Evolutionary conservation across 1,139 yeast species (phyloP), one percentile per base, ranked within the genome.

Genomic region (Diutina siamensis): DNA sequence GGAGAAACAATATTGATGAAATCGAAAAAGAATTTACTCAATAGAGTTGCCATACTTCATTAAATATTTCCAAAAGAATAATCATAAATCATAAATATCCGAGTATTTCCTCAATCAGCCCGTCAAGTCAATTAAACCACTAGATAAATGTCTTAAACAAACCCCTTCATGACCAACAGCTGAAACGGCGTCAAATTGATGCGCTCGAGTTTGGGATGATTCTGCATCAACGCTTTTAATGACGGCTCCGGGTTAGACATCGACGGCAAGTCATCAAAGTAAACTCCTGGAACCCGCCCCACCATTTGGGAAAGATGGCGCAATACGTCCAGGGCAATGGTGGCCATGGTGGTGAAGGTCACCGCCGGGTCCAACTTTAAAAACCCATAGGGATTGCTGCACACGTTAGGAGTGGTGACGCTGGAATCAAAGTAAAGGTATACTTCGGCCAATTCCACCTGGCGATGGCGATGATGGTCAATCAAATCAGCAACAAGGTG

Each of bases 351-450:
- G 46, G 61, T 58, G 54, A 66, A 65, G 20, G 47, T 49, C 41
- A 49, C 36, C 19, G 49, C 13, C 25, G 48, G 51, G 28, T 31
- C 51, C 17, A 17, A 2, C 7, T 15, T 19, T 3, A 20, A 13
- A 45, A 38, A 27, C 17, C 34, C 21, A 35, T 46, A 38, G 31
- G 42, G 17, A 25, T 45, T 18, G 40, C 38, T 22, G n/a, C 31
- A 20, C 19, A 12, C 13, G 22, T 21, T 28, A 22, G 40, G 44
- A 1, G 31, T 9, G 18, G 45, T 22, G 4, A 65, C 57, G 10
- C 64, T 50, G 1, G 65, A 56, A 50, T 66, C 71, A 49, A 66
- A 65, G 51, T 66, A 67, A 46, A 65, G 62, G 54, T 58, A 66
- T 35, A 61, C 66, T 53, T 62, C 61, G 47, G 56, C 58, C 25